Evolutionary conservation across 495 filamentous ascomycete species (phyloP).

Genomic region (Diplogelasinospora grovesii): DNA sequence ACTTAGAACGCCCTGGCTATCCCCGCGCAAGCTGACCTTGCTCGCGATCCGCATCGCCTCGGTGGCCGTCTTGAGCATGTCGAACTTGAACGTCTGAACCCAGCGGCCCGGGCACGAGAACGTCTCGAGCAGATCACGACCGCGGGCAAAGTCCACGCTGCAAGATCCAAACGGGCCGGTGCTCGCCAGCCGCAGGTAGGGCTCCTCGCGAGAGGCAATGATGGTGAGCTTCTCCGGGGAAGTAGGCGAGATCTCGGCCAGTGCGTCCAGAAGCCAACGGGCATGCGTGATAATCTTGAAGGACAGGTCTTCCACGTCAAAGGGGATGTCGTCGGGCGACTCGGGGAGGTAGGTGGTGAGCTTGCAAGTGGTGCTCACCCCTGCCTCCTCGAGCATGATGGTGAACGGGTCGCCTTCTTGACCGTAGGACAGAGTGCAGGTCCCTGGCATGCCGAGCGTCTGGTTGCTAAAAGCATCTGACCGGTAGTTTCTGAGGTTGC

Average conservation of each 20-base stretch:
- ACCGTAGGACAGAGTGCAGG: conserved; percentile 74
- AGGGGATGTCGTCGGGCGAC: conserved; percentile 66
- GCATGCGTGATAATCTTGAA: conserved; percentile 95
- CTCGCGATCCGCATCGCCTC: conserved; percentile 85
- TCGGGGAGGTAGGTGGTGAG: conserved; percentile 82
- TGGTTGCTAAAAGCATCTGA: conserved; percentile 69
- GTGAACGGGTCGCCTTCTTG: conserved; percentile 66
- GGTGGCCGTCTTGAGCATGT: conserved; percentile 70
- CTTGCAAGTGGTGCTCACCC: conserved; percentile 86
- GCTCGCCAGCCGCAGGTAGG: conserved; percentile 69
- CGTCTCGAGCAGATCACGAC: conserved; percentile 68
- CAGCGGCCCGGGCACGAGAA: conserved; percentile 53
- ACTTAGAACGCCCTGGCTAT: conserved; percentile 82
- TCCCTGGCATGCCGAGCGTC: conserved; percentile 66
- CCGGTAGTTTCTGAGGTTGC: conserved; percentile 48
- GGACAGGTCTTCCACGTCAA: conserved; percentile 67
- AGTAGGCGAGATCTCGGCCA: conserved; percentile 73
- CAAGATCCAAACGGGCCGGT: conserved; percentile 71
- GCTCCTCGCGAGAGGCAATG: conserved; percentile 54
- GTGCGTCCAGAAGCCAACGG: conserved; percentile 74
- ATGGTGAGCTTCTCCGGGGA: conserved; percentile 56
- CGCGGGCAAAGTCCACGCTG: conserved; percentile 75
- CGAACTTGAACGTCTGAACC: conserved; percentile 69
- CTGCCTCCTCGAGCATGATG: conserved; percentile 73
- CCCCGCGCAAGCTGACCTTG: conserved; percentile 86